Evolutionary conservation across 2,329 filamentous ascomycete species (phyloP), one percentile per base, ranked within the genome.

Genomic region (Orbilia oligospora): DNA sequence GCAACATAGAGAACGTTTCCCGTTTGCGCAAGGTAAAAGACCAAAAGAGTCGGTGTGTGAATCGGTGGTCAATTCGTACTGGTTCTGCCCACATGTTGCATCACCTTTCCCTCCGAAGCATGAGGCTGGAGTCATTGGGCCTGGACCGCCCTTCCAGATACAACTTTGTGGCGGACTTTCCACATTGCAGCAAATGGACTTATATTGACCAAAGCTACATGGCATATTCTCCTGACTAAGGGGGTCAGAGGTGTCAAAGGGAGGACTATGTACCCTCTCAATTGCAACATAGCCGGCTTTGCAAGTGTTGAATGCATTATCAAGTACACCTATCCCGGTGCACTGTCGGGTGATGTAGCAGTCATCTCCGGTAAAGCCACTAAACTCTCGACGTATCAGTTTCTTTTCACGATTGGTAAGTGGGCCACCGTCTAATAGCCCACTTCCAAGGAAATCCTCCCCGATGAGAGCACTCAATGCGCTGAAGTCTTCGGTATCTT

Each of bases 171-270:
- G 83, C 81, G 83, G 81, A 0, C 76, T 56, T 6, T 81, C 78
- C 18, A 53, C 81, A 1, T 82, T 83, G 61, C 81, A 83, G 78
- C 82, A 84, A 33, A 84, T 82, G 61, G 82, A 75, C 6, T 81
- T 82, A 20, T 68, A 84, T 75, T 75, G 81, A 4, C 82, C 82
- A 61, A 81, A 75, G 2, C 56, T n/a, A 51, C 81, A 83, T 3
- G 71, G 61, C 2, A 75, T 79, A n/a, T 72, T 20, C 51, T 30
- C 24, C 36, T 41, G 41, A 5, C 22, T 12, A 16, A 63, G 56
- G 18, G 56, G 33, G 12, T 46, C 56, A 14, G 22, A 53, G 0
- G 12, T 30, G 12, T 53, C 49, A 16, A 30, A 53, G 1, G 49
- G 53, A 20, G 66, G 51, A 51, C 56, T 33, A 61, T 70, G 56